Conservation (phyloP, 257 asterid species). For the Solanum rostratum region DNA sequence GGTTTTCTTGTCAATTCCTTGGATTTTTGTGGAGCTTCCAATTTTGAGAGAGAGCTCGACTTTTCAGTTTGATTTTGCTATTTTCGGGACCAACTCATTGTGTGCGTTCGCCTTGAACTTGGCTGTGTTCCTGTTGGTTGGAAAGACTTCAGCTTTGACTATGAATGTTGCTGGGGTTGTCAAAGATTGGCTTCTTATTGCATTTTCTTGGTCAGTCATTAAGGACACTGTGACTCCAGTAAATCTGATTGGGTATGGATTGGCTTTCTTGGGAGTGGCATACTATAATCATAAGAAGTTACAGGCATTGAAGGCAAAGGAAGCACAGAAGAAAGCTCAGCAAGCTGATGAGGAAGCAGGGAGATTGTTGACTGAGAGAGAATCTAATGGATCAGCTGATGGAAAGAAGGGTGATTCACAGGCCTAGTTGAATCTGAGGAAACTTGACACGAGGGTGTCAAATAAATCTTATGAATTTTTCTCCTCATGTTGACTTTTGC, state of each 20-base stretch:
- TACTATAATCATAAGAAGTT: constrained; percentile 1
- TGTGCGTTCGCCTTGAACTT: constrained; percentile 18
- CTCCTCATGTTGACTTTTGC: neutral
- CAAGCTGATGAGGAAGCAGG: constrained; percentile 4
- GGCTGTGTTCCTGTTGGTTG: constrained; percentile 15
- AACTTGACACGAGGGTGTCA: neutral
- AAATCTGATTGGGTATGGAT: constrained; percentile 11
- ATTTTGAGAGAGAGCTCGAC: neutral
- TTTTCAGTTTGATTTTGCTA: constrained; percentile 5
- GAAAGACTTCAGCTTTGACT: constrained; percentile 19
- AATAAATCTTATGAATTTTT: neutral
- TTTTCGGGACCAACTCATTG: constrained; percentile 13
- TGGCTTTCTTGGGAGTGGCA: constrained; percentile 7
- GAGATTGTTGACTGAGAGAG: constrained; percentile 2
- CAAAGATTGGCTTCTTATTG: constrained; percentile 18
- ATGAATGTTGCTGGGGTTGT: constrained; percentile 27
- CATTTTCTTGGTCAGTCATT: constrained; percentile 19
- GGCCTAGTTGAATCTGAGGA: neutral
- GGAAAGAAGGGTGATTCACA: constrained; percentile 4
- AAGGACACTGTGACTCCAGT: constrained; percentile 17
- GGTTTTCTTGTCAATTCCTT: constrained; percentile 4
- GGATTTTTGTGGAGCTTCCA: constrained; percentile 11
- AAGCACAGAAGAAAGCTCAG: neutral
- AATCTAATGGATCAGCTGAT: neutral
- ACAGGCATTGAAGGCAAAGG: constrained; percentile 7